Conservation (phyloP, 179 eudicot genomes). For the Amaranthus tricolor region DNA sequence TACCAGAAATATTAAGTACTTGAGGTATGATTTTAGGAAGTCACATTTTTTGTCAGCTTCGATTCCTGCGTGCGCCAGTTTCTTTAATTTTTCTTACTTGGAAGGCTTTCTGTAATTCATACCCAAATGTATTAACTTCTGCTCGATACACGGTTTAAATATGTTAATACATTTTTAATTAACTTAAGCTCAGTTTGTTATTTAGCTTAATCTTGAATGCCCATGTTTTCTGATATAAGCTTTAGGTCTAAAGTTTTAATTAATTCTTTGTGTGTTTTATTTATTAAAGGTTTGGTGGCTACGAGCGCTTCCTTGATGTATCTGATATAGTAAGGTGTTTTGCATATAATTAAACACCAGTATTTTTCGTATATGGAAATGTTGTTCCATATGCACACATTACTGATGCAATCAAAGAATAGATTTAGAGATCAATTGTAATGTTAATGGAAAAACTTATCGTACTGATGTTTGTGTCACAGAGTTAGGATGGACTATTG, state of each 20-base stretch:
- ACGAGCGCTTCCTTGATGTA: constrained; percentile 88
- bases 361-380: constrained; percentile 41
- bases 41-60: background rate
- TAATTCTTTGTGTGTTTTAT: background rate
- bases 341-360: constrained; percentile 10
- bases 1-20: background rate
- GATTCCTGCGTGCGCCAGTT: background rate
- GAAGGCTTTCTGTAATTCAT: background rate
- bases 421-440: constrained; percentile 74
- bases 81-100: constrained; percentile 3
- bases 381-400: constrained; percentile 92
- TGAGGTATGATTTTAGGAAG: background rate
- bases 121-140: background rate
- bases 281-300: constrained; percentile 82
- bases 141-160: constrained; percentile 1
- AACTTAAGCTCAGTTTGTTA: background rate
- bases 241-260: constrained; percentile 8
- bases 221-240: background rate
- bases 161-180: background rate
- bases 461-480: constrained; percentile 99
- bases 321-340: constrained; percentile 16
- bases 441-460: constrained; percentile 83
- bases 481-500: constrained; percentile 98
- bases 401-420: constrained; percentile 67
- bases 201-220: constrained; percentile 6